Base-by-base conservation (phyloP, 768 basidiomycete genomes). In the Boletus tylopilopsis region DNA sequence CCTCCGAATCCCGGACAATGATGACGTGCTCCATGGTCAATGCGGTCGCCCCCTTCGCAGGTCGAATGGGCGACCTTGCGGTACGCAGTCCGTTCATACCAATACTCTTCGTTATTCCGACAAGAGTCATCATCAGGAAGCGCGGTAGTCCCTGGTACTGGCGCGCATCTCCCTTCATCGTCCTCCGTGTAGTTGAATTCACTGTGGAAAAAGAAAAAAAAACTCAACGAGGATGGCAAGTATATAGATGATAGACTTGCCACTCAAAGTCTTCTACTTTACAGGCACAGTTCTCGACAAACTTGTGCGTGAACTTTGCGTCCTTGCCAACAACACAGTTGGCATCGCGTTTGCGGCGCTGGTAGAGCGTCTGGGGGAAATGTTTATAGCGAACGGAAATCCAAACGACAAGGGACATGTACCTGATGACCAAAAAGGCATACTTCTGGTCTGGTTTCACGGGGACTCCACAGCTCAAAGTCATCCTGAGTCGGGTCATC, bases 401-500 rank as follows among this genome's bases (percentile, higher is more conserved):
- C 45, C n/a, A 30, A 9, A 29, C 18, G 19, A 19, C 4, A 19
- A 23, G 13, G 6, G n/a, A n/a, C n/a, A 51, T 71, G 34, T 44
- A 90, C 92, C 79, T 91, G 89, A 50, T 88, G 80, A 19, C 96
- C 96, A 56, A 98, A 99, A 23, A 98, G 71, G 69, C 96, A 99
- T 8, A 74, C 73, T 62, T 98, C 94, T 29, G 78, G 72, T n/a
- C 96, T 81, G 39, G 84, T 84, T 62, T 94, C 87, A 50, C 89
- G 90, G 0, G 95, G 96, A 63, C 88, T 93, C 96, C 96, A 98
- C 2, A 96, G 71, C 64, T 98, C 94, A 63, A 98, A 98, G 70
- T 99, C 96, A 62, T 97, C 94, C 33, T 85, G 72, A 16, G 76
- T 77, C 7, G 94, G 85, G 60, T 96, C 71, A 1, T 92, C 78